Base-by-base conservation (phyloP, 768 basidiomycete genomes). In the Candolleomyces aberdarensis region DNA sequence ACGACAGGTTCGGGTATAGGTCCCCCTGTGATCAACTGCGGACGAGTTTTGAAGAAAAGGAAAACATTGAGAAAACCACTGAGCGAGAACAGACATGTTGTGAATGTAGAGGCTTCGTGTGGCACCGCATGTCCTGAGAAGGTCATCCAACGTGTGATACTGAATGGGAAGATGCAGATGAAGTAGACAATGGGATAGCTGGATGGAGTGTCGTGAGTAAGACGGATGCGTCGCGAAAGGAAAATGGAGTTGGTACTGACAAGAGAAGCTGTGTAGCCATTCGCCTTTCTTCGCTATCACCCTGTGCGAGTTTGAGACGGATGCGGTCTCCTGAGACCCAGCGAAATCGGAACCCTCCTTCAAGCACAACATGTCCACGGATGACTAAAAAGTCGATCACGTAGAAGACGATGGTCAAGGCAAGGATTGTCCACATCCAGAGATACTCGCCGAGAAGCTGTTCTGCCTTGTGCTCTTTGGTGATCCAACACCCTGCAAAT, bases 131-230 rank as follows among this genome's bases (percentile, higher is more conserved):
- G 17, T 1, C 52, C 43, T 3, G 32, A 48, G 57, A 58, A 58
- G 6, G 19, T 2, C 11, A 62, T 26, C 61, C 61, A 62, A 6
- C 51, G 39, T 14, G 57, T 40, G 22, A 62, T 46, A 31, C 43
- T 54, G 41, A 51, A 57, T 1, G 61, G 61, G 19, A 41, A 6
- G n/a, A 62, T 40, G 49, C 57, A 62, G 15, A 58, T 26, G 32
- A 62, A 44, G 44, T 62, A 62, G 13, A 62, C 61, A 17, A 58
- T 17, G 14, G 61, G 61, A 51, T 62, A 62, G 20, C 61, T 62
- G 11, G 36, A 36, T 36, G 11, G 36, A 36, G 32, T 43, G 5
- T 8, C 36, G 5, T 6, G n/a, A 54, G 10, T 36, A 4, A 36
- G 53, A 9, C 32, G 40, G 60, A 15, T 11, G 14, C n/a, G 26